Evolutionary conservation across 345 rosid genomes (phyloP), one percentile per base, ranked within the genome.

Genomic region (Brassica juncea): DNA sequence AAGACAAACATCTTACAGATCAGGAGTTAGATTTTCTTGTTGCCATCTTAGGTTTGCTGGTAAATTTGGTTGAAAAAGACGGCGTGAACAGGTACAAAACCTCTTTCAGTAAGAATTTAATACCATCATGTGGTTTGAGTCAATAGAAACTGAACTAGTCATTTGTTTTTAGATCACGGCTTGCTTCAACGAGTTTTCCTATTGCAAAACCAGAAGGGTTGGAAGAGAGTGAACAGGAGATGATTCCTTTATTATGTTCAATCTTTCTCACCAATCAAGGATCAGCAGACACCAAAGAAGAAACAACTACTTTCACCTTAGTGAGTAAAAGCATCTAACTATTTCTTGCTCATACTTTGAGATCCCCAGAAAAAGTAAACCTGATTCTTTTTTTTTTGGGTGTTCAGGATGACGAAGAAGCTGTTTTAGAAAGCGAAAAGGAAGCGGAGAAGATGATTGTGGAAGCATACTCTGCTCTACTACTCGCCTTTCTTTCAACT

Each of bases 371-470:
- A 60, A 60, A 66, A 7, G 49, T 34, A 73, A 73, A 47, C 58
- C 35, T 68, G 66, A 32, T 73, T 31, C 21, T 37, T 19, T 0
- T 61, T 19, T n/a, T 68, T 35, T 39, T 1, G 5, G 5, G 59
- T n/a, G n/a, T 19, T 75, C 82, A 90, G 95, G 86, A 93, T 70
- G 94, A 89, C 31, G 97, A 93, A 68, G 96, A 85, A 67, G 88
- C 90, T 61, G 25, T 96, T 79, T 81, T 89, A 80, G 89, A 93
- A 87, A 94, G 96, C 37, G 98, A 96, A 86, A 96, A 93, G 82
- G 99, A 93, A 87, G 97, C 97, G 1, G 99, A 92, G 85, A 93
- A 90, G 88, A 96, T 89, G 98, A 93, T 96, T 57, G 90, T 96
- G 25, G 99, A 92, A 86, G 99, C 97, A 64, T 96, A 96, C 78